These are phyloP conservation scores for Gonium pectorale DNA, from an alignment of 139 green algal genomes.

Conservation along the genomic window DNA sequence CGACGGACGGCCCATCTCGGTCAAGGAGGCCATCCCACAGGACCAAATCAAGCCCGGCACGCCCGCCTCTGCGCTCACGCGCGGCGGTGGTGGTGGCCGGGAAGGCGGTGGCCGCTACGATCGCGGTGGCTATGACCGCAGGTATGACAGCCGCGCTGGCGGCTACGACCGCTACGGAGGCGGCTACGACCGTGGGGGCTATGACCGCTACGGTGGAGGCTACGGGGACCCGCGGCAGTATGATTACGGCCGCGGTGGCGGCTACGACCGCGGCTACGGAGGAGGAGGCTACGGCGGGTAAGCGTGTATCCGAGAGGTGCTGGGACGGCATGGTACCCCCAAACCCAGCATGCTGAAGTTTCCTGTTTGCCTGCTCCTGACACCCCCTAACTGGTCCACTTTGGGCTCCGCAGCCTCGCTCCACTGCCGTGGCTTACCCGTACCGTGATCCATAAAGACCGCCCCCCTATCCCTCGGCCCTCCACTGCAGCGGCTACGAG, in stretches of 20 bases:
- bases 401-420: too few relatives aligned
- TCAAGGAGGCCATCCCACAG: slow-evolving; percentile 80
- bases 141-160: slow-evolving; percentile 1
- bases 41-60: slow-evolving; percentile 77
- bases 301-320: background rate
- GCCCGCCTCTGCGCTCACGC: slow-evolving; percentile 68
- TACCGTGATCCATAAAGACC: too few relatives aligned
- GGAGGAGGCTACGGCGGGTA: slow-evolving; percentile 13
- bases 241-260: slow-evolving; percentile 45
- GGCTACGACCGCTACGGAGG: slow-evolving; percentile 31
- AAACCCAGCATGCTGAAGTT: too few relatives aligned
- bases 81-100: slow-evolving; percentile 28
- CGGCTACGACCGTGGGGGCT: slow-evolving; percentile 26
- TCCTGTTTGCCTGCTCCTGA: too few relatives aligned
- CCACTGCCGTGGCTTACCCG: too few relatives aligned
- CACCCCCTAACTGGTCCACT: too few relatives aligned
- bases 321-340: too few relatives aligned
- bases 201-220: background rate
- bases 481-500: slow-evolving; percentile 40
- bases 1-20: slow-evolving; percentile 80
- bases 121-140: slow-evolving; percentile 20
- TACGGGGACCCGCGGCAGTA: slow-evolving; percentile 37
- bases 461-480: too few relatives aligned
- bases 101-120: slow-evolving; percentile 16
- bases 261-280: slow-evolving; percentile 12